Evolutionary conservation across 495 filamentous ascomycete species (phyloP).

Genomic region (Thozetella sp.): DNA sequence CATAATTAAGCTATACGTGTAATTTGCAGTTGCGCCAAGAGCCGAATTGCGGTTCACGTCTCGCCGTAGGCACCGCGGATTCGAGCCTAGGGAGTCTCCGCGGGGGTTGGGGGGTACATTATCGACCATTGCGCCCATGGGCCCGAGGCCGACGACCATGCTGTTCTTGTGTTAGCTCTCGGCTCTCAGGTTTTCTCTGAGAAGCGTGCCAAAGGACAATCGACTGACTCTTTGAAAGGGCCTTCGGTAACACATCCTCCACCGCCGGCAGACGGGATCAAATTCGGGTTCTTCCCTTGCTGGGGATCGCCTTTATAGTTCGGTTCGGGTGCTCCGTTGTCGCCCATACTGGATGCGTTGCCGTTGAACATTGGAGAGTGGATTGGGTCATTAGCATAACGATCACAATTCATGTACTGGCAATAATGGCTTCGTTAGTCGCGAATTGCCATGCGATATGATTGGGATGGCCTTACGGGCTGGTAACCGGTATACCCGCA

Average conservation of each 20-base stretch:
- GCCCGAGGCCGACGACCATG: slow-evolving; percentile 39
- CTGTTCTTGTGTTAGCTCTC: too few relatives aligned
- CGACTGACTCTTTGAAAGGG: slow-evolving; percentile 57
- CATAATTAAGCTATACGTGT: slow-evolving; percentile 46
- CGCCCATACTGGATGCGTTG: slow-evolving; percentile 39
- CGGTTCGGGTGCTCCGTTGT: slow-evolving; percentile 25
- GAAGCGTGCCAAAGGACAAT: too few relatives aligned
- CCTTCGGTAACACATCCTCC: slow-evolving; percentile 61
- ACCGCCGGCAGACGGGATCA: slow-evolving; percentile 50
- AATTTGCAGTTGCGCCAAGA: slow-evolving; percentile 46
- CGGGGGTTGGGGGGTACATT: slow-evolving; percentile 28
- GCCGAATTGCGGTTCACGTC: slow-evolving; percentile 53
- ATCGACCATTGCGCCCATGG: slow-evolving; percentile 16
- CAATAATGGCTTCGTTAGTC: background rate
- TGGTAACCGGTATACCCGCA: slow-evolving; percentile 59
- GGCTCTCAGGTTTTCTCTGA: too few relatives aligned
- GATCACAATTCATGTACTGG: slow-evolving; percentile 37
- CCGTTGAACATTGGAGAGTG: slow-evolving; percentile 41
- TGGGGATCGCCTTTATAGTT: slow-evolving; percentile 17
- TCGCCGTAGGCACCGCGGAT: slow-evolving; percentile 33
- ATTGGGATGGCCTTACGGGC: slow-evolving; percentile 24
- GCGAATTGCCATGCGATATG: background rate
- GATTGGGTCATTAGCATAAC: slow-evolving; percentile 33
- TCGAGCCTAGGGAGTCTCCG: slow-evolving; percentile 23
- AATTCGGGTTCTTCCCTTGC: slow-evolving; percentile 14